Conservation (phyloP, 345 rosid genomes). For the Hypericum perforatum region DNA sequence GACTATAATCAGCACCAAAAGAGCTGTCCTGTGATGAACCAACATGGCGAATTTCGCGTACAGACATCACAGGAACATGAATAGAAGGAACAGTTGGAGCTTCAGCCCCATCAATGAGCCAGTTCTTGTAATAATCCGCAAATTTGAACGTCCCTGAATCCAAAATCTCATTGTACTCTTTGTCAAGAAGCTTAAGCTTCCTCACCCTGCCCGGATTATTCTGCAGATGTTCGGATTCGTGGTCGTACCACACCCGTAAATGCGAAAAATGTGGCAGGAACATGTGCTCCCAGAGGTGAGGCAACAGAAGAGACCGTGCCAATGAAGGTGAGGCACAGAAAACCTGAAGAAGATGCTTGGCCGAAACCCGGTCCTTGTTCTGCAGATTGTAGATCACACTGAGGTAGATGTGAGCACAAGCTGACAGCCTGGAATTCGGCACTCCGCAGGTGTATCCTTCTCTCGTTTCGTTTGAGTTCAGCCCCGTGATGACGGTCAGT, state of each 20-base stretch:
- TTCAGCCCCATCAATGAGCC: constrained; percentile 50
- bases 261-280: constrained; percentile 60
- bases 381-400: constrained; percentile 45
- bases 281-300: constrained; percentile 47
- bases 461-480: constrained; percentile 33
- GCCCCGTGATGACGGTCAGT: constrained; percentile 41
- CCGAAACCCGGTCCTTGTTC: constrained; percentile 48
- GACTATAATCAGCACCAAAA: constrained; percentile 19
- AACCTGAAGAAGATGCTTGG: constrained; percentile 50
- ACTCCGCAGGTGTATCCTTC: constrained; percentile 37
- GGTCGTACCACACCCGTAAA: constrained; percentile 42
- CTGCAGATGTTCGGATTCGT: constrained; percentile 37
- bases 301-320: constrained; percentile 40
- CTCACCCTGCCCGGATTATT: constrained; percentile 23
- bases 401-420: constrained; percentile 53
- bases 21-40: constrained; percentile 23
- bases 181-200: constrained; percentile 44
- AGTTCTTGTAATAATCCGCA: constrained; percentile 56
- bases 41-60: constrained; percentile 10
- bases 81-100: constrained; percentile 45
- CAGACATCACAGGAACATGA: constrained; percentile 30
- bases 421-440: constrained; percentile 39
- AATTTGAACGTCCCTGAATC: constrained; percentile 49
- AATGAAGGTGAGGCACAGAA: constrained; percentile 48
- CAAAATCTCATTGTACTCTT: constrained; percentile 41